Conservation (phyloP, 176 grass and related monocot genomes). For the Rhipidocladum racemiflorum region DNA sequence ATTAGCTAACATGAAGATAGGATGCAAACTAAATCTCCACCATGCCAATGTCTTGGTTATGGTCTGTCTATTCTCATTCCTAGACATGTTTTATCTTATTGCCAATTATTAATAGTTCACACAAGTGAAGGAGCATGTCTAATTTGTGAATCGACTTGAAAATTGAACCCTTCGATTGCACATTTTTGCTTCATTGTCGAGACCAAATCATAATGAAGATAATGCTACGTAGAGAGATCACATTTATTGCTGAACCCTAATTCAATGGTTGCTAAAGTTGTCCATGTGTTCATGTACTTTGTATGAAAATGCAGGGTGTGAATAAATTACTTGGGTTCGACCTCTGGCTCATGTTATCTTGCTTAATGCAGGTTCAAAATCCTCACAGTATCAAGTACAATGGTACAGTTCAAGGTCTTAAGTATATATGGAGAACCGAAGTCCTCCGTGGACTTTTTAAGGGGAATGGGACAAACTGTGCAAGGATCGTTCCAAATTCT, state of each 20-base stretch:
- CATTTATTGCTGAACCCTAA: too few species aligned
- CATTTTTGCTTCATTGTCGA: background rate
- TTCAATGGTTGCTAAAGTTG: too few species aligned
- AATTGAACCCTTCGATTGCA: background rate
- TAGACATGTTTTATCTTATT: background rate
- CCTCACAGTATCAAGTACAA: conserved; percentile 96
- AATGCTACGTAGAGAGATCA: too few species aligned
- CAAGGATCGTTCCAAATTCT: conserved; percentile 94
- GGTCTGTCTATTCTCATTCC: background rate
- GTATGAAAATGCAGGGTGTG: too few species aligned
- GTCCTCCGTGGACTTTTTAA: conserved; percentile 90
- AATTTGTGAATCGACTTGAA: background rate
- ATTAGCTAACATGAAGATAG: background rate
- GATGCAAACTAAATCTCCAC: background rate
- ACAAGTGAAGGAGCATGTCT: background rate
- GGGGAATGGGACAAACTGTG: conserved; percentile 98
- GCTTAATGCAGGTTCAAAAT: conserved; percentile 77
- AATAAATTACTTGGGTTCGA: too few species aligned
- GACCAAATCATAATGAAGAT: too few species aligned
- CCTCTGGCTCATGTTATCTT: conserved; percentile 6
- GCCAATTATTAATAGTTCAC: background rate
- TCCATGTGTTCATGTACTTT: too few species aligned
- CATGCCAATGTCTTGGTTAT: background rate
- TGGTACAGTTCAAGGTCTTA: conserved; percentile 93
- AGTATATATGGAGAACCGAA: conserved; percentile 91